Evolutionary conservation across 1,139 yeast species (phyloP).

Genomic region (Scheffersomyces insectosa): DNA sequence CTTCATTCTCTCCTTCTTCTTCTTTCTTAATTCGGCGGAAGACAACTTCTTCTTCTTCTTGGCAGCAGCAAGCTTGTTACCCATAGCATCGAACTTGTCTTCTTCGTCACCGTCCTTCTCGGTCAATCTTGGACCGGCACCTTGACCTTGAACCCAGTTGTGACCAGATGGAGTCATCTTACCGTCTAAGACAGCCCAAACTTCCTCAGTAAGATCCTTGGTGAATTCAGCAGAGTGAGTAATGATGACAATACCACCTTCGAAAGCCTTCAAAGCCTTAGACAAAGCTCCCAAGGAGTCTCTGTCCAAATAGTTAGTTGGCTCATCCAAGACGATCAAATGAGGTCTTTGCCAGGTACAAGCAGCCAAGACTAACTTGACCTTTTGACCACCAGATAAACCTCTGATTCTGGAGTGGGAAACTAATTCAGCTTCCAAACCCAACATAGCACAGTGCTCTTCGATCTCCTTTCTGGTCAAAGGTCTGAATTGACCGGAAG

Average conservation of each 20-base stretch:
- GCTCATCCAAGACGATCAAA: constrained; percentile 98
- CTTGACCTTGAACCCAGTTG: constrained; percentile 99
- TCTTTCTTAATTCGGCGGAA: constrained; percentile 99
- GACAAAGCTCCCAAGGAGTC: constrained; percentile 99
- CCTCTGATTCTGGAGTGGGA: constrained; percentile 99
- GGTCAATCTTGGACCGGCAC: constrained; percentile 97
- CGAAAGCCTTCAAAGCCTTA: constrained; percentile 97
- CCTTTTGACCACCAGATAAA: constrained; percentile 99
- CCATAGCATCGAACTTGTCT: constrained; percentile 99
- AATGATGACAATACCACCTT: constrained; percentile 99
- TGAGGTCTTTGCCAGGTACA: constrained; percentile 99
- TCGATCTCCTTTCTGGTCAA: constrained; percentile 99
- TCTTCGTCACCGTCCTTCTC: constrained; percentile 97
- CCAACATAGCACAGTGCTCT: constrained; percentile 97
- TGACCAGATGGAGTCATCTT: constrained; percentile 99
- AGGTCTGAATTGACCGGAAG: constrained; percentile 99
- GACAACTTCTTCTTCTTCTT: constrained; percentile 98
- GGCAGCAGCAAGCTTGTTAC: constrained; percentile 96
- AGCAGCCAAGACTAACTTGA: constrained; percentile 98
- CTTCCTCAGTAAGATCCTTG: constrained; percentile 98
- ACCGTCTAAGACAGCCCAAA: constrained; percentile 99
- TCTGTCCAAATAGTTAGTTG: constrained; percentile 98
- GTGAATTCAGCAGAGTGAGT: constrained; percentile 99
- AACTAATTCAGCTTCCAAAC: constrained; percentile 98
- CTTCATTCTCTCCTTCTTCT: constrained; percentile 99